Base-by-base conservation (phyloP, 108 stramenopile genomes). In the Cyclotella kingstonii region DNA sequence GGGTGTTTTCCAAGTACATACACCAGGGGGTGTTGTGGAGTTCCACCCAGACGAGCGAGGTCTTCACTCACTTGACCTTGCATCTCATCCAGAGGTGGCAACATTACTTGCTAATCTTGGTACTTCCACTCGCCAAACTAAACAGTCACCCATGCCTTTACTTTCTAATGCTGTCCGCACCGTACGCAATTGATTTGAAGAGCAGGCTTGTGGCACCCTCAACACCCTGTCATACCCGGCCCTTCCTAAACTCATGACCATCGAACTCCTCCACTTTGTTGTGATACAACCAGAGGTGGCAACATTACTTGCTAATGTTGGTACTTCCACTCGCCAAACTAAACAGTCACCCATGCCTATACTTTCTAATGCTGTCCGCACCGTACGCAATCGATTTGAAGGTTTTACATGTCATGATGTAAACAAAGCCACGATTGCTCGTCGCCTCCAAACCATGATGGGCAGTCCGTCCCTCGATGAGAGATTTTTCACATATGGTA, bases 161-260 rank as follows among this genome's bases (percentile, higher is more conserved):
- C n/a, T n/a, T n/a, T n/a, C n/a, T n/a, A n/a, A n/a, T n/a, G n/a
- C 11, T 7, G 36, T 36, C 36, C 7, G 11, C 36, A 36, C 36
- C 11, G 36, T 36, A 7, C 7, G 36, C 9, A 11, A 36, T 36
- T 7, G 11, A 7, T 36, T 36, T 15, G 52, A 62, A 33, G 80
- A 81, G 52, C 48, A 70, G 40, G 44, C 44, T 15, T 36, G 79
- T 1, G 60, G 57, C 10, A 36, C 34, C 11, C 49, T 59, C 23
- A 54, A 69, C 18, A 51, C 61, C 9, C 33, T 83, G 0, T 76
- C 79, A 14, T 83, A 68, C 39, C 8, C 26, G 1, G 3, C 10
- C n/a, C 8, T 78, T 5, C 79, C 77, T 5, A 46, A 17, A 42
- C 11, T 31, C 55, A 45, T 10, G 9, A 36, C 7, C 36, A 36